Base-by-base conservation (phyloP, 2,329 filamentous ascomycete species). In the Ophiostoma ips region DNA sequence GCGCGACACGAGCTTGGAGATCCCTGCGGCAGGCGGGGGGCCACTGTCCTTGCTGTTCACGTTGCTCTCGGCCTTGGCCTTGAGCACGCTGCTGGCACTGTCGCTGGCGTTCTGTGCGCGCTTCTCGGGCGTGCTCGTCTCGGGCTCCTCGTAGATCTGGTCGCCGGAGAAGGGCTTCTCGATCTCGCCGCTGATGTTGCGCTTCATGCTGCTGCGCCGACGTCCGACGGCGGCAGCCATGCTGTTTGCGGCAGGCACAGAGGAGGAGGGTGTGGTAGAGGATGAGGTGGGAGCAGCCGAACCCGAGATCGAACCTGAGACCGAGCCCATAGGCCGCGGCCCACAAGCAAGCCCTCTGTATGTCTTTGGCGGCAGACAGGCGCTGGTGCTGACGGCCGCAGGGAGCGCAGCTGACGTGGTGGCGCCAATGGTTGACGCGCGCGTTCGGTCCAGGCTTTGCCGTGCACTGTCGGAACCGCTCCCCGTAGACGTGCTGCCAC, bases 101-200 rank as follows among this genome's bases (percentile, higher is more conserved):
- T 18, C 28, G 35, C 33, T 24, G 19, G 31, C 8, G 36, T 16
- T 16, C 15, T 35, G 50, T 5, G 11, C 12, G 38, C 24, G 33
- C 28, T 55, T 57, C 13, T 60, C 59, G 3, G 61, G 50, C 49
- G 62, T 57, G 30, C 62, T 57, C n/a, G 58, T 71, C 59, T 84
- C 79, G 1, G 87, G 84, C 62, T 95, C 90, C 63, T 95, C 89
- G 72, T 87, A 95, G 53, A 95, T 89, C 60, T 86, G 81, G 61
- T 88, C 83, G 33, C 81, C 78, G 2, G 81, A 83, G 61, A 87
- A 88, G 2, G 80, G 75, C 49, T 72, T 76, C 57, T 75, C 69
- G 52, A 81, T 67, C 59, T 84, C 80, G 18, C 81, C 82, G 61
- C 82, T 87, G 59, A 81, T 75, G 56, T 84, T 84, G 53, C 84